Evolutionary conservation across 306 rosid genomes (phyloP), one percentile per base, ranked within the genome.

Genomic region (Prunus mume): DNA sequence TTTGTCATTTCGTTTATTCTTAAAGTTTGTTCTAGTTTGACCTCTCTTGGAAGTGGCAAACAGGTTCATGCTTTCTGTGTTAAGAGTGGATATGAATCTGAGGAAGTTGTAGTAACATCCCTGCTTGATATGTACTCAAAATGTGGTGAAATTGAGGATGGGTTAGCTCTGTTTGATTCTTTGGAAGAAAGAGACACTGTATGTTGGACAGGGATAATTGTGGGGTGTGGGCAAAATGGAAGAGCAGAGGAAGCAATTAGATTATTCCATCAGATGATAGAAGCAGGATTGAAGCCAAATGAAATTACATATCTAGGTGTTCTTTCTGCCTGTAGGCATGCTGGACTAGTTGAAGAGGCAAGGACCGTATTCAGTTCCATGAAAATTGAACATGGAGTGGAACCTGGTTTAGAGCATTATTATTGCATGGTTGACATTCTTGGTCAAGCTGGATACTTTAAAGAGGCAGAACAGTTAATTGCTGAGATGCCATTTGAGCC

Each of bases 161-260:
- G 87, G 65, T 82, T 93, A 65, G 79, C 83, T 61, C 72, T 93
- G 84, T 90, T 93, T 83, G 46, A n/a, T 43, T 72, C 79, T 69
- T 72, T 73, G 49, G 84, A 78, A 25, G 86, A 91, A 80, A 78
- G 78, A 6, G 98, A 93, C 81, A 80, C 80, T 4, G 77, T 88
- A 68, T 86, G 93, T 87, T 93, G 98, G 97, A 93, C 97, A 0
- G 94, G 94, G 81, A 88, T 91, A 72, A 91, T 93, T 78, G 93
- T 91, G 65, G 98, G 98, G 62, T 90, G 97, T 74, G 98, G 91
- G 65, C 91, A 91, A 83, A 93, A 93, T 78, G 97, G 98, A 83
- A 88, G 86, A 81, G 87, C 94, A 4, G 75, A 66, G 4, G 89
- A 87, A 78, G 98, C 96, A 67, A 83, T 89, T 58, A 77, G 30